Conservation (phyloP, 2,329 filamentous ascomycete species). For the Leptographium wingfieldii region DNA sequence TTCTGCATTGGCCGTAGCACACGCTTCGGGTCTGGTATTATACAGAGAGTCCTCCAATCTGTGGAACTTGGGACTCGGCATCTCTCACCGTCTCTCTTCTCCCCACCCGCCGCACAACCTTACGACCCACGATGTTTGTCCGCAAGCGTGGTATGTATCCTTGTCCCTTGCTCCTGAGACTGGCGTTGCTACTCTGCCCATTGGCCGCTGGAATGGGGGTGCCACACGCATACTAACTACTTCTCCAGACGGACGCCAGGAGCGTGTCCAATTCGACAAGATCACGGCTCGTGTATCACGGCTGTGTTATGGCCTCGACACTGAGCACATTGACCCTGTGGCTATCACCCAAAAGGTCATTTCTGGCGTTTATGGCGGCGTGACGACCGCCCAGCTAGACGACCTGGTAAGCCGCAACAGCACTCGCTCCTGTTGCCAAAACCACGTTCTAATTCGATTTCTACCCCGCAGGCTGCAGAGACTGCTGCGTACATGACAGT, state of each 20-base stretch:
- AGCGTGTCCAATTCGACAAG: slow-evolving; percentile 99
- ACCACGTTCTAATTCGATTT: neutral
- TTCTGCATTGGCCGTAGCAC: neutral
- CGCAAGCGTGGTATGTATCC: slow-evolving; percentile 45
- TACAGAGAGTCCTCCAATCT: neutral
- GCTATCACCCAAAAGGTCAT: slow-evolving; percentile 99
- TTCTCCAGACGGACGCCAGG: slow-evolving; percentile 82
- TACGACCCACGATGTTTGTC: slow-evolving; percentile 40
- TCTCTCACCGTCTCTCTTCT: neutral
- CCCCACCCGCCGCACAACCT: neutral
- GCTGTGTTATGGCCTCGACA: slow-evolving; percentile 93
- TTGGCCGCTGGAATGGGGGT: neutral
- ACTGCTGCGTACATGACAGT: slow-evolving; percentile 99
- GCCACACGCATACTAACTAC: neutral
- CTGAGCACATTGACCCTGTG: slow-evolving; percentile 89
- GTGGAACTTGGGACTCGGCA: neutral
- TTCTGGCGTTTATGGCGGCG: slow-evolving; percentile 96
- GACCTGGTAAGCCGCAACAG: slow-evolving; percentile 62
- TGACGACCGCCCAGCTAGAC: slow-evolving; percentile 91
- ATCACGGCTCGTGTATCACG: slow-evolving; percentile 97
- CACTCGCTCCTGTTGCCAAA: neutral
- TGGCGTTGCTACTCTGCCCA: neutral
- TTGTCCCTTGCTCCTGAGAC: neutral
- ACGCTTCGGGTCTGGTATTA: neutral
- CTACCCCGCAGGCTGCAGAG: slow-evolving; percentile 67